Evolutionary conservation across 352 stramenopile species (phyloP), one percentile per base, ranked within the genome.

Genomic region (Sclerospora graminicola): DNA sequence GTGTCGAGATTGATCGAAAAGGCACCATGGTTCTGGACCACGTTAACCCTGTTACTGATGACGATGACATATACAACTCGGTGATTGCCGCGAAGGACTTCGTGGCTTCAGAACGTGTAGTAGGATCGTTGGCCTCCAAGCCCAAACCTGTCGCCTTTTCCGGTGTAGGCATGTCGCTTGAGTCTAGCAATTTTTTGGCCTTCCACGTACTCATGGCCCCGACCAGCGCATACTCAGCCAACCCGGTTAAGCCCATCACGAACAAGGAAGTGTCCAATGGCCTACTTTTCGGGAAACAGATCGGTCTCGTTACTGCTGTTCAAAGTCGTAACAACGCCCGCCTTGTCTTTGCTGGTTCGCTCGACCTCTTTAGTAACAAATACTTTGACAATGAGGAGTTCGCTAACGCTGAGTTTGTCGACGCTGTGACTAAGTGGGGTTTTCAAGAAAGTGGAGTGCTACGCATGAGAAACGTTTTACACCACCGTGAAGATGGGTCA

Each of bases 311-410:
- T 21, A 84, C 73, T 7, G 83, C 73, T n/a, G 63, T 94, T 8
- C 88, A 96, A 57, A 82, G 55, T 10, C 84, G 87, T 40, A 96
- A 93, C 73, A 97, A 97, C 43, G 84, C 86, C 13, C 82, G 89
- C 8, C 60, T 96, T 15, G 53, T 95, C 18, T 84, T 97, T 44
- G 51, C 76, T 14, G 86, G 84, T 23, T 96, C 84, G 28, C 53
- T 95, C 23, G 82, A 89, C 16, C 54, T 95, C 26, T 95, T 97
- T 53, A 89, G 75, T 57, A 69, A 97, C 66, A 66, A 76, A 55
- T 96, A 79, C 60, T 73, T 94, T 32, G 65, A 51, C 29, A 63
- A 69, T 21, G 57, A 62, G 38, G 14, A 38, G 9, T 84, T 73
- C 41, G 78, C 76, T 2, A 94, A 95, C 61, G 57, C 68, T n/a